Evolutionary conservation across 2,329 filamentous ascomycete species (phyloP).

Genomic region (Ceratocystis eucalypticola): DNA sequence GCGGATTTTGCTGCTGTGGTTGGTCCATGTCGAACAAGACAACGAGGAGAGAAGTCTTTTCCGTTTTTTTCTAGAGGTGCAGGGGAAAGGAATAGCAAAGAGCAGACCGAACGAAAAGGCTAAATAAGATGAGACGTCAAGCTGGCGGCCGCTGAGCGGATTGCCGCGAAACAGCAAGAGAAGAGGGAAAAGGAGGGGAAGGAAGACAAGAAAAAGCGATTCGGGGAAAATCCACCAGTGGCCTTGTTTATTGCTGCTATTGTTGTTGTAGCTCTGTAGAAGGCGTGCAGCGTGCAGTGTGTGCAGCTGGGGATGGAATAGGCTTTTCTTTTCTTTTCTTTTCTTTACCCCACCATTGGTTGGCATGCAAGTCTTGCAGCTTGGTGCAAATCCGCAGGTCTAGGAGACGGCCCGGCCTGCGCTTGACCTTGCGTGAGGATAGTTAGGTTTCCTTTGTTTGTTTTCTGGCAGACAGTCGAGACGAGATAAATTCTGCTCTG

Average conservation of each 20-base stretch:
- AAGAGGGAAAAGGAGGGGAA: not conserved
- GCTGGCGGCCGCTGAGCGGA: not conserved
- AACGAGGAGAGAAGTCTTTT: not conserved
- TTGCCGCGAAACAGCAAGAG: not conserved
- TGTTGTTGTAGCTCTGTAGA: not conserved
- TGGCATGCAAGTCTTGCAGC: slow-evolving; percentile 1
- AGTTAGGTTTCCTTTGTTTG: too few relatives aligned
- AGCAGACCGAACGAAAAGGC: not conserved
- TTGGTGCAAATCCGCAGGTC: not conserved
- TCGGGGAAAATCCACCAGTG: slow-evolving; percentile 3
- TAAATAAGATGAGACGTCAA: not conserved
- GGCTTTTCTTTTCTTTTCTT: too few relatives aligned
- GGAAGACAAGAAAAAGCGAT: not conserved
- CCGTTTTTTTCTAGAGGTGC: too few relatives aligned
- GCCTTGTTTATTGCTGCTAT: slow-evolving; percentile 4
- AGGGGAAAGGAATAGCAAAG: not conserved
- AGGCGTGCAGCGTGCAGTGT: not conserved
- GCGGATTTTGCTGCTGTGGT: slow-evolving; percentile 35
- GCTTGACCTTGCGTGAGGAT: not conserved
- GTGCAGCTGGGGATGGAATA: not conserved
- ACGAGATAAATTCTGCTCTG: too few relatives aligned
- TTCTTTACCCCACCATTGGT: slow-evolving; percentile 15
- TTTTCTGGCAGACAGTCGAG: too few relatives aligned
- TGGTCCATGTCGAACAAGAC: slow-evolving; percentile 32
- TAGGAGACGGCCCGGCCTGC: not conserved